These are phyloP conservation scores for Phlyctochytrium planicorne DNA, from an alignment of 192 early-diverging fungal genomes.

Conservation along the genomic window DNA sequence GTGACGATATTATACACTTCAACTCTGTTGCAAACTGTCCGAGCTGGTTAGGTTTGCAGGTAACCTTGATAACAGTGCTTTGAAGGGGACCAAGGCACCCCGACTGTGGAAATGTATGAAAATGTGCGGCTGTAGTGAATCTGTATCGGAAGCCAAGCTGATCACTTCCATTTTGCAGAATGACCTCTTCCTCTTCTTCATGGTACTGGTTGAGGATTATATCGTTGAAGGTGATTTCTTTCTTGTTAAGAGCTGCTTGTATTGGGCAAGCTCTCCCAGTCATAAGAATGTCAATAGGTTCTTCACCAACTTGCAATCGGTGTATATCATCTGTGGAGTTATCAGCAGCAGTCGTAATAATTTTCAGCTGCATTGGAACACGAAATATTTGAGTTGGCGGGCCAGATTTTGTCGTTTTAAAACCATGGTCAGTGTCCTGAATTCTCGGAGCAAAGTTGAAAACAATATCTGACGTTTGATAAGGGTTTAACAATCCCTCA, in stretches of 20 bases:
- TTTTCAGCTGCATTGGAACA: conserved; percentile 45
- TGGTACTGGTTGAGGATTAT: not conserved
- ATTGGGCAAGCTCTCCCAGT: conserved; percentile 38
- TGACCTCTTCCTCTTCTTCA: conserved; percentile 4
- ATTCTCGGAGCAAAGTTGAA: conserved; percentile 40
- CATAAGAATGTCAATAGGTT: conserved; percentile 33
- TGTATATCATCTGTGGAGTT: not conserved
- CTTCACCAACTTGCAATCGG: conserved; percentile 20
- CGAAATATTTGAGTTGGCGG: conserved; percentile 16
- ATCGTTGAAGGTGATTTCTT: conserved; percentile 29
- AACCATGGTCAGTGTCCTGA: conserved; percentile 17
- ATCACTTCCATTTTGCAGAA: conserved; percentile 30
- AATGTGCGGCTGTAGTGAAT: conserved; percentile 41
- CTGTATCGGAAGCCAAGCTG: conserved; percentile 27
- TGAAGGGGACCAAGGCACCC: conserved; percentile 31
- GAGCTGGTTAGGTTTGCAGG: conserved; percentile 48
- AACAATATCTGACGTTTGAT: conserved; percentile 20
- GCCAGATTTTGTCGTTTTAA: conserved; percentile 20
- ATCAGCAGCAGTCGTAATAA: conserved; percentile 16
- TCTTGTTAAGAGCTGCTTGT: conserved; percentile 15
- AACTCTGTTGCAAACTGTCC: conserved; percentile 37
- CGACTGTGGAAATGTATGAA: conserved; percentile 28
- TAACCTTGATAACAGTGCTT: conserved; percentile 20
- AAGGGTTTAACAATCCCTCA: conserved; percentile 39
- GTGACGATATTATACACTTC: not conserved